phyloP scores from a whole-genome alignment of 2,329 filamentous ascomycete species.

The Rachicladosporium sp. region DNA sequence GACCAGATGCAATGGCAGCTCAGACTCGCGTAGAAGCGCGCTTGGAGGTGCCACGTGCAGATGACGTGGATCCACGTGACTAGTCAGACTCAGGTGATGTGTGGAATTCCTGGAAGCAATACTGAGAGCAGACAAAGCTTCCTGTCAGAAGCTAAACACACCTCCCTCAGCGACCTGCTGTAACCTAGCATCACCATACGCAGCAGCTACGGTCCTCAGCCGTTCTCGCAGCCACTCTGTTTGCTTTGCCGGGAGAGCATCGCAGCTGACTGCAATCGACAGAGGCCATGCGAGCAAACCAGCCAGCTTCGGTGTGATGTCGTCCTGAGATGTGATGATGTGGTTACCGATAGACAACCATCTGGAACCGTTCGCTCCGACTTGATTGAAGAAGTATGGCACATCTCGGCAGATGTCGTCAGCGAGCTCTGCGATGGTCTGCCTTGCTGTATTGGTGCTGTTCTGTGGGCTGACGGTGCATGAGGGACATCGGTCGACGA shows the following conservation, averaged over 20 bases:
- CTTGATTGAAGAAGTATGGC: conserved; percentile 1
- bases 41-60: no score
- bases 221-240: conserved; percentile 3
- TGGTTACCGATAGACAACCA: no score
- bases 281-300: conserved; percentile 4
- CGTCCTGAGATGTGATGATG: background rate
- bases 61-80: no score
- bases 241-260: conserved; percentile 3
- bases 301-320: conserved; percentile 5
- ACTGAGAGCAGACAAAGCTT: no score
- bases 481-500: conserved; percentile 1
- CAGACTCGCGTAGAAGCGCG: no score
- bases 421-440: background rate
- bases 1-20: no score
- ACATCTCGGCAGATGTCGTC: conserved; percentile 5
- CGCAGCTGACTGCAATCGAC: conserved; percentile 4
- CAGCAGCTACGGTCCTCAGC: conserved; percentile 2
- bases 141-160: conserved; percentile 3
- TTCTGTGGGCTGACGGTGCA: no score
- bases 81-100: no score
- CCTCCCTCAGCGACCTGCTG: conserved; percentile 1
- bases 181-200: conserved; percentile 2
- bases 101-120: no score
- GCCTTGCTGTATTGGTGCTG: no score
- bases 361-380: background rate